phyloP scores from a whole-genome alignment of 495 filamentous ascomycete genomes.

The Clavariopsis aquatica region DNA sequence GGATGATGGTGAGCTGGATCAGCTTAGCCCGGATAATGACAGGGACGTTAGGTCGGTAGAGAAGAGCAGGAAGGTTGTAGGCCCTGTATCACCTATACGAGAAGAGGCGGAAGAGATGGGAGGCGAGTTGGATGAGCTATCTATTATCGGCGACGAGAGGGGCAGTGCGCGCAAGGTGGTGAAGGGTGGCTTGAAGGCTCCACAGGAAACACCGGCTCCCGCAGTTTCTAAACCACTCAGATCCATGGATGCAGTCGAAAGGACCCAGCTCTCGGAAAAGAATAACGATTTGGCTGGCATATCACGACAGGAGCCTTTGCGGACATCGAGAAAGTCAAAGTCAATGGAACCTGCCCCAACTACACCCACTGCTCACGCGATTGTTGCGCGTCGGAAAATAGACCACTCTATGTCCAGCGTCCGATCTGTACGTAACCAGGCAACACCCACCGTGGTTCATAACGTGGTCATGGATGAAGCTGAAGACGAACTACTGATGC shows the following conservation, averaged over 20 bases:
- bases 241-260: not conserved
- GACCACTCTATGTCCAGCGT: not conserved
- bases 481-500: conserved; percentile 29
- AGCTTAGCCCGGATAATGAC: conserved; percentile 23
- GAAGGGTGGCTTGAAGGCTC: not conserved
- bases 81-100: conserved; percentile 17
- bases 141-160: conserved; percentile 7
- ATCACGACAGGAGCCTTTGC: not conserved
- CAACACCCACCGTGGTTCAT: not conserved
- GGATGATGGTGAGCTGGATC: conserved; percentile 24
- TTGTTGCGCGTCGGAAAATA: not conserved
- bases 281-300: not conserved
- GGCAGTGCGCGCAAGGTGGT: not conserved
- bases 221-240: not conserved
- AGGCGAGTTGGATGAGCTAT: conserved; percentile 32
- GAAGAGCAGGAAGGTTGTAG: conserved; percentile 20
- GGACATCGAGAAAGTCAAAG: conserved; percentile 1
- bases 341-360: conserved; percentile 6
- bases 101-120: conserved; percentile 16
- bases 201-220: conserved; percentile 2
- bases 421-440: not conserved
- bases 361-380: conserved; percentile 3
- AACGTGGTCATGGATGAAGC: conserved; percentile 9
- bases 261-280: conserved; percentile 2
- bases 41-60: conserved; percentile 12